phyloP scores from a whole-genome alignment of 108 stramenopile species.

The Cyclotella choctawhatcheeana region DNA sequence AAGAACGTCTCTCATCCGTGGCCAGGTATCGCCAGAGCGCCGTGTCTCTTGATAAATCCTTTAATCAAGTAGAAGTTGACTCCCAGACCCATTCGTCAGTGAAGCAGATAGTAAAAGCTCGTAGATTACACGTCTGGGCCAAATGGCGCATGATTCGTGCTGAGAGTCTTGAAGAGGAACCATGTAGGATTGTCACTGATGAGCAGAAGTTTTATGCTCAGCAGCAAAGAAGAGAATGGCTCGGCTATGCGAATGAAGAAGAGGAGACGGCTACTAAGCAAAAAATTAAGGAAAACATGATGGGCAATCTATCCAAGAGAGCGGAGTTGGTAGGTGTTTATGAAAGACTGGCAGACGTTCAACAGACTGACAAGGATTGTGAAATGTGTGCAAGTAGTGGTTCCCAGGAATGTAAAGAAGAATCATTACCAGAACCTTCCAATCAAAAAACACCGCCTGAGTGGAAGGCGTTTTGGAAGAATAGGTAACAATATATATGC shows the following conservation, averaged over 20 bases:
- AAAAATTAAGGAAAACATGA: constrained; percentile 45
- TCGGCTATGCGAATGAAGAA: constrained; percentile 69
- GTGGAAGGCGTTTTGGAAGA: constrained; percentile 50
- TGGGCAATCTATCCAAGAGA: constrained; percentile 6
- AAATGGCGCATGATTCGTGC: constrained; percentile 79
- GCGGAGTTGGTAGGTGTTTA: constrained; percentile 52
- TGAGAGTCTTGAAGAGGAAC: constrained; percentile 65
- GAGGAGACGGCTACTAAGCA: constrained; percentile 57
- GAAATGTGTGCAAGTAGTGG: constrained; percentile 3
- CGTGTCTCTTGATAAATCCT: constrained; percentile 32
- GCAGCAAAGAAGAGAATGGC: constrained; percentile 70
- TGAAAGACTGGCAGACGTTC: constrained; percentile 33
- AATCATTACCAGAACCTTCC: constrained; percentile 1
- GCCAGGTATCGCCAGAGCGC: constrained; percentile 82
- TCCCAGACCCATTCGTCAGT: constrained; percentile 67
- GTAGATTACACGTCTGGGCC: constrained; percentile 75
- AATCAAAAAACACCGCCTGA: constrained; percentile 21
- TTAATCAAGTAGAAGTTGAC: constrained; percentile 19
- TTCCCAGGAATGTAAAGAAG: constrained; percentile 20
- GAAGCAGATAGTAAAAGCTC: constrained; percentile 58
- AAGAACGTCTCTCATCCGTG: constrained; percentile 68
- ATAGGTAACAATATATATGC: constrained; percentile 14
- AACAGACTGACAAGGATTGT: constrained; percentile 12
- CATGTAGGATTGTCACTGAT: constrained; percentile 27
- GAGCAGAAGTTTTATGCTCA: constrained; percentile 48